Conservation (phyloP, 2,329 filamentous ascomycete genomes). For the Metarhizium robertsii region DNA sequence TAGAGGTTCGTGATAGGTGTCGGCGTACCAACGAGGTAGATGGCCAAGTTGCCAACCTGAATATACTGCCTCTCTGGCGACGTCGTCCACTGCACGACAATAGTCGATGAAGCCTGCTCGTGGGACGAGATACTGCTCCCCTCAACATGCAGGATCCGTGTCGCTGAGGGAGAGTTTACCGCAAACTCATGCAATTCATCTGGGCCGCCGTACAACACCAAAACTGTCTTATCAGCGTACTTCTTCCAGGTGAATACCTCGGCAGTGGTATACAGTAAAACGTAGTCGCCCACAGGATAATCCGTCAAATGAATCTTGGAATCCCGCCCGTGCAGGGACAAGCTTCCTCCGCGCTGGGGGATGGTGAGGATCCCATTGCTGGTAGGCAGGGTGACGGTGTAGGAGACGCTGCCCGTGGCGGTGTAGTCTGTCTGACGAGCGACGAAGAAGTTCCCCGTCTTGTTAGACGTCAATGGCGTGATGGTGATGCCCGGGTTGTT, state of each 20-base stretch:
- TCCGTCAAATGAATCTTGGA: constrained; percentile 60
- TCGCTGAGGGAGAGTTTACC: constrained; percentile 21
- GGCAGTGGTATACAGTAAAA: constrained; percentile 57
- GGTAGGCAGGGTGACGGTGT: constrained; percentile 54
- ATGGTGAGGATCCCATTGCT: constrained; percentile 46
- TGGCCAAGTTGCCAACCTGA: constrained; percentile 27
- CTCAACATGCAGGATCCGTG: constrained; percentile 11
- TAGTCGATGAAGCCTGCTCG: constrained; percentile 10
- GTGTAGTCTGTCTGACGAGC: constrained; percentile 58
- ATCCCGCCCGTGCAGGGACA: constrained; percentile 53
- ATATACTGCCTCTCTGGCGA: constrained; percentile 19
- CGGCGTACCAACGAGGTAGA: constrained; percentile 29
- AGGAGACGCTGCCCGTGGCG: constrained; percentile 45
- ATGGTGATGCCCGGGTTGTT: constrained; percentile 42
- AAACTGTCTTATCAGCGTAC: constrained; percentile 46
- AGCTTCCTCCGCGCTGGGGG: constrained; percentile 46
- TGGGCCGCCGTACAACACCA: constrained; percentile 55
- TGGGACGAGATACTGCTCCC: constrained; percentile 19
- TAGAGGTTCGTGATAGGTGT: neutral
- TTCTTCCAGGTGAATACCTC: constrained; percentile 64
- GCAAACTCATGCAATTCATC: constrained; percentile 56
- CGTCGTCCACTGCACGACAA: constrained; percentile 22
- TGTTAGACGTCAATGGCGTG: constrained; percentile 50
- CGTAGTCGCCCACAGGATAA: constrained; percentile 51
- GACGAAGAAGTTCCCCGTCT: constrained; percentile 53